Evolutionary conservation across 1,139 yeast genomes (phyloP).

Genomic region (Suhomyces chickasaworum): DNA sequence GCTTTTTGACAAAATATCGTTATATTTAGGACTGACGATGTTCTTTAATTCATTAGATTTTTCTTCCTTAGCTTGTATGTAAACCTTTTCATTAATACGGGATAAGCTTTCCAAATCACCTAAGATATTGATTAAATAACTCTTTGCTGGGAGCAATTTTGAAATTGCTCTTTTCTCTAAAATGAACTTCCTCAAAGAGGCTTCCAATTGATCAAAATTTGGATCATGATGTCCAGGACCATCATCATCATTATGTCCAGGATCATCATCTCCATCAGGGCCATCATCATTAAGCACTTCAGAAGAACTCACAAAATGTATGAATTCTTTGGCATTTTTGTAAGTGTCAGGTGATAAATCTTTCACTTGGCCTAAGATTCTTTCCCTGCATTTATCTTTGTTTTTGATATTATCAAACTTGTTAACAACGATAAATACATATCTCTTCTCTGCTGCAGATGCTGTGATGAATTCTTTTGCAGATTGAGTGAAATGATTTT

Average conservation of each 20-base stretch:
- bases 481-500: conserved; percentile 90
- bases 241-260: conserved; percentile 25
- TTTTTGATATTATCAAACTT: conserved; percentile 83
- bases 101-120: conserved; percentile 66
- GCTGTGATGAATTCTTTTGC: conserved; percentile 92
- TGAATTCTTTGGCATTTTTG: conserved; percentile 83
- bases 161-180: conserved; percentile 87
- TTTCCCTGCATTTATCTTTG: conserved; percentile 72
- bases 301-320: conserved; percentile 85
- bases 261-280: conserved; percentile 43
- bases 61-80: conserved; percentile 47
- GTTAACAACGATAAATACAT: conserved; percentile 92
- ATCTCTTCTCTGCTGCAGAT: conserved; percentile 89
- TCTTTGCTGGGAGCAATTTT: conserved; percentile 90
- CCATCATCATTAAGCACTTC: conserved; percentile 37
- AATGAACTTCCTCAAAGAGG: conserved; percentile 80
- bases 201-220: conserved; percentile 82
- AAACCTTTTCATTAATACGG: conserved; percentile 58
- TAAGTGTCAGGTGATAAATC: conserved; percentile 87
- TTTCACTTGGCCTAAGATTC: conserved; percentile 86
- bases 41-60: conserved; percentile 49
- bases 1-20: conserved; percentile 54
- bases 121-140: conserved; percentile 69
- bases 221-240: conserved; percentile 37
- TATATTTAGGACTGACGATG: conserved; percentile 65